These are phyloP conservation scores for Tylopilus felleus DNA, from an alignment of 768 basidiomycete genomes.

Conservation along the genomic window DNA sequence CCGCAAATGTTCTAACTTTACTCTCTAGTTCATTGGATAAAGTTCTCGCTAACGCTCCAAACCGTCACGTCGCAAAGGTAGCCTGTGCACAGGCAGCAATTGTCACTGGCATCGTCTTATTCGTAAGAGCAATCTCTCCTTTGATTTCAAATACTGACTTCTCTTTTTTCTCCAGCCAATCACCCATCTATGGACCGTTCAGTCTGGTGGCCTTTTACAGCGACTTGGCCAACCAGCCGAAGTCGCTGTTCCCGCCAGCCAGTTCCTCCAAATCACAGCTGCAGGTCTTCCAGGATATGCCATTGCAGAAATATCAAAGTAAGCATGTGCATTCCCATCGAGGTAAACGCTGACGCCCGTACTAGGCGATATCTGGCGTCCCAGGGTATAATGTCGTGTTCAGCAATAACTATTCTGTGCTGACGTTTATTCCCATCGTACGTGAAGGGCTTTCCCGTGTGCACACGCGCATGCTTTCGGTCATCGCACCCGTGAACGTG, in stretches of 20 bases:
- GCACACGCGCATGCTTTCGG: conserved; percentile 22
- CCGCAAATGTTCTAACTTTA: conserved; percentile 11
- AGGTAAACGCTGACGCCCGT: conserved; percentile 1
- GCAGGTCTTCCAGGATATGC: conserved; percentile 48
- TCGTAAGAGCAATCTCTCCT: conserved; percentile 12
- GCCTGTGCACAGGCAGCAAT: conserved; percentile 18
- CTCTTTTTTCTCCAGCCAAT: conserved; percentile 15
- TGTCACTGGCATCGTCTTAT: conserved; percentile 22
- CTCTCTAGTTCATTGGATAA: conserved; percentile 20
- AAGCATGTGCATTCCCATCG: not conserved
- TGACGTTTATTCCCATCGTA: not conserved
- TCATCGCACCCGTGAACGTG: conserved; percentile 22
- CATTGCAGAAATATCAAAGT: conserved; percentile 41
- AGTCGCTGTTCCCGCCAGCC: conserved; percentile 37
- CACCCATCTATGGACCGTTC: conserved; percentile 18
- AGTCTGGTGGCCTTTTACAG: conserved; percentile 37
- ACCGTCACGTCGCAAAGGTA: conserved; percentile 13
- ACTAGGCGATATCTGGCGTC: conserved; percentile 21
- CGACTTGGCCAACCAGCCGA: conserved; percentile 36
- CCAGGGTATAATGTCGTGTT: conserved; percentile 12
- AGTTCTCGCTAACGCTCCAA: conserved; percentile 11
- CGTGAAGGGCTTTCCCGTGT: conserved; percentile 21
- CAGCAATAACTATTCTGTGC: not conserved
- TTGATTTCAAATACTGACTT: not conserved
- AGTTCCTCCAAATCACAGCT: conserved; percentile 38